These are phyloP conservation scores for Artomyces pyxidatus DNA, from an alignment of 768 basidiomycete species.

Conservation along the genomic window DNA sequence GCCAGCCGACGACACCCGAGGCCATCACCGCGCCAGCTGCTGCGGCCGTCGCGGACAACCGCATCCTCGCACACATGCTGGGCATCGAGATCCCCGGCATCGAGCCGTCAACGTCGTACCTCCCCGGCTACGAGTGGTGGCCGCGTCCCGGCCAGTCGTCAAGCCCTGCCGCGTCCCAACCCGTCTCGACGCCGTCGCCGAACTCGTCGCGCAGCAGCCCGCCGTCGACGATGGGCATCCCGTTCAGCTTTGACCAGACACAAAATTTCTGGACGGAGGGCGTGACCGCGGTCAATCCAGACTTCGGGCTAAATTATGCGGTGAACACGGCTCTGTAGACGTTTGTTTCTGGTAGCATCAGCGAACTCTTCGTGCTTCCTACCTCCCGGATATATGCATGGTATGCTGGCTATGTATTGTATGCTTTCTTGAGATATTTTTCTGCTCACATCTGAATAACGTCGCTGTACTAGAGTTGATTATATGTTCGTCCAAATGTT, in stretches of 20 bases:
- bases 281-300: slow-evolving; percentile 3
- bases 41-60: slow-evolving; percentile 2
- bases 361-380: no score
- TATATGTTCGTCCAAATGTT: no score
- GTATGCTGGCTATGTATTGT: not conserved
- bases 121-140: slow-evolving; percentile 15
- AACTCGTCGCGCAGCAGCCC: slow-evolving; percentile 14
- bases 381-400: no score
- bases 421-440: not conserved
- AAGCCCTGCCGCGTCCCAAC: slow-evolving; percentile 3
- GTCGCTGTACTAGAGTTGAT: no score
- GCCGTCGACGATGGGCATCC: slow-evolving; percentile 12
- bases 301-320: not conserved
- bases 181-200: slow-evolving; percentile 12
- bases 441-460: no score
- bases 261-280: slow-evolving; percentile 10
- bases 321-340: no score
- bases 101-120: slow-evolving; percentile 8
- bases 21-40: not conserved
- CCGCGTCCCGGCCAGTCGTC: slow-evolving; percentile 5
- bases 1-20: not conserved
- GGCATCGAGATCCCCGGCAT: slow-evolving; percentile 12
- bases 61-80: slow-evolving; percentile 15
- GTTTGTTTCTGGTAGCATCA: no score
- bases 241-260: slow-evolving; percentile 15